Base-by-base conservation (phyloP, 257 asterid species). In the Cynanchum wilfordii region DNA sequence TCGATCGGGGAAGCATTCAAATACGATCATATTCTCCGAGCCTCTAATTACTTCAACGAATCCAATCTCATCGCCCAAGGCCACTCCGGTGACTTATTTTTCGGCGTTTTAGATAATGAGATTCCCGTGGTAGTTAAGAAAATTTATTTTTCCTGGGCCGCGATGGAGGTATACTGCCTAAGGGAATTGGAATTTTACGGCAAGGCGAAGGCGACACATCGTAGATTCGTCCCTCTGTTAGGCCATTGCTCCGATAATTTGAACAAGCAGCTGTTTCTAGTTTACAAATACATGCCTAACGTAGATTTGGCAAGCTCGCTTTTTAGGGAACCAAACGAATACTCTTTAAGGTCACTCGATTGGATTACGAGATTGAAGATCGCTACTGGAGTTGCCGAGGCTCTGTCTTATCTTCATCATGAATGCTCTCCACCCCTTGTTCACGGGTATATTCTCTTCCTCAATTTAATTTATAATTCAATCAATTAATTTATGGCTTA, bases 51-150 rank as follows among this genome's bases (percentile, higher is more conserved):
- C 71, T 88, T 89, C 49, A 80, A 85, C 49, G 73, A 75, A 2
- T 68, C 63, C 8, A 84, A 82, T 65, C 82, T 92, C 10, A 81
- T 89, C 42, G 88, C 82, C 71, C 81, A 78, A 13, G 98, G 96
- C 7, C 90, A 78, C 52, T 88, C 96, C 0, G 98, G 96, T 3
- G 90, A 84, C 30, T 55, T 92, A n/a, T 92, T 84, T 47, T 76
- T 59, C 4, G 98, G 94, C 5, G 79, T 22, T 17, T 65, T 90
- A 3, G 94, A 87, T 55, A 85, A 77, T 15, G 90, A 84, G 68
- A 50, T 10, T 57, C 30, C 19, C 10, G 88, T 84, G 16, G 89
- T 86, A 22, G 79, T 91, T 71, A 92, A 92, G 84, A 88, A 76
- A 81, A 79, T 87, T n/a, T 80, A 88, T 59, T 66, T 86, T 29